phyloP scores from a whole-genome alignment of 78 protist species.

The Dictyostelium capitatum region DNA sequence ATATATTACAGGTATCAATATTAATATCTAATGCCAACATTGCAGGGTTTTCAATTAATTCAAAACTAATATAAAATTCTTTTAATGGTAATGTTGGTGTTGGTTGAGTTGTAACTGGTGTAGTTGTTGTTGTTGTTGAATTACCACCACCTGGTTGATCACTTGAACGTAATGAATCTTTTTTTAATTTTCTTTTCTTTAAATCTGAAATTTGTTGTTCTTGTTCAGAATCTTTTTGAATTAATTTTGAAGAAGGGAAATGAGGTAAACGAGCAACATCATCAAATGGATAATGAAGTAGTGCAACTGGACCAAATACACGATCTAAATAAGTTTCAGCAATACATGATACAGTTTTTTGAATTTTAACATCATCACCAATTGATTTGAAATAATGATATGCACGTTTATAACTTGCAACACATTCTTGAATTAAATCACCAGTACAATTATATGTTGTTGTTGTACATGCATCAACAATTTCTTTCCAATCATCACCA shows the following conservation, averaged over 20 bases:
- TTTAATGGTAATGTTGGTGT: neutral
- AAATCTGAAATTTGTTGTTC: conserved; percentile 47
- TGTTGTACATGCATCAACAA: conserved; percentile 14
- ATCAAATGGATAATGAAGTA: conserved; percentile 74
- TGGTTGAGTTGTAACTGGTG: neutral
- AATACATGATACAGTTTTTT: conserved; percentile 73
- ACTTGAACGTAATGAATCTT: conserved; percentile 16
- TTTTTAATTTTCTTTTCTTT: conserved; percentile 28
- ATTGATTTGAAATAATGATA: conserved; percentile 79
- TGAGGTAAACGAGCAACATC: conserved; percentile 79
- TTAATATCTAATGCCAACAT: conserved; percentile 72
- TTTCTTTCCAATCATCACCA: conserved; percentile 50
- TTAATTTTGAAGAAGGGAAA: conserved; percentile 30
- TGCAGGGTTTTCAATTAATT: conserved; percentile 82
- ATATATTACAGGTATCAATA: conserved; percentile 73
- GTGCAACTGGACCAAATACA: conserved; percentile 80
- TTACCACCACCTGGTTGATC: neutral
- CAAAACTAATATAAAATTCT: conserved; percentile 75
- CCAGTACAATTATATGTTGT: conserved; percentile 68
- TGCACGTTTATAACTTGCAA: conserved; percentile 74
- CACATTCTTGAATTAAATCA: conserved; percentile 80
- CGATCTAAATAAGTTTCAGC: conserved; percentile 79
- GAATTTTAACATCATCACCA: conserved; percentile 81
- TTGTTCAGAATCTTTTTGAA: conserved; percentile 44
- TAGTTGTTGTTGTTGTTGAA: neutral